Evolutionary conservation across 2,329 filamentous ascomycete species (phyloP).

Genomic region (Acrocalymma vagum): DNA sequence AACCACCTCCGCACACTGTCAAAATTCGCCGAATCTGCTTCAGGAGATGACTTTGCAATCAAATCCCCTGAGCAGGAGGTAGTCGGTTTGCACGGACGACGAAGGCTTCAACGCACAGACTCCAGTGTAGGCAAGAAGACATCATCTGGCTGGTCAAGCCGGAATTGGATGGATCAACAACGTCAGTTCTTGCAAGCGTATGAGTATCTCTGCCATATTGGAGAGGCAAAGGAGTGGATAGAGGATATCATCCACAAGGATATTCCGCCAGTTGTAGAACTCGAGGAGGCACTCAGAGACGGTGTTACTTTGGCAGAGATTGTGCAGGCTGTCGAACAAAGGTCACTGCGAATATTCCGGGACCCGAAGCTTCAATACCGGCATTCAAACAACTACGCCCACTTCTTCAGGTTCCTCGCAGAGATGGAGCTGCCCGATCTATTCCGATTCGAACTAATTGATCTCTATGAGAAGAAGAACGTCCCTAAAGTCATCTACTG

Average conservation of each 20-base stretch:
- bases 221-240: constrained; percentile 99
- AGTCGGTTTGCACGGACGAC: constrained; percentile 82
- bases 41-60: constrained; percentile 82
- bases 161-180: constrained; percentile 99
- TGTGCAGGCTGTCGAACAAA: constrained; percentile 84
- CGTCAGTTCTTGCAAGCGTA: constrained; percentile 96
- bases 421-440: constrained; percentile 93
- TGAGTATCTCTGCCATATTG: constrained; percentile 98
- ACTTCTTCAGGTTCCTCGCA: constrained; percentile 93
- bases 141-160: constrained; percentile 72
- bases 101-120: constrained; percentile 78
- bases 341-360: constrained; percentile 82
- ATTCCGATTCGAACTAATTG: constrained; percentile 96
- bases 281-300: constrained; percentile 91
- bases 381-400: constrained; percentile 96
- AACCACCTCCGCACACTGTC: constrained; percentile 89
- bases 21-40: constrained; percentile 77
- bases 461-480: constrained; percentile 99
- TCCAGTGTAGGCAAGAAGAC: constrained; percentile 62
- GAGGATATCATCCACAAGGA: constrained; percentile 86
- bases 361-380: constrained; percentile 87
- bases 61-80: constrained; percentile 84
- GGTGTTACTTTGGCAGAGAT: constrained; percentile 95
- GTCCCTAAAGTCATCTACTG: constrained; percentile 99
- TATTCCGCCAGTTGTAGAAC: constrained; percentile 89